A percentile compares a stretch with the other conserved stretches of the same genome.
Evolutionary conservation across 2,329 filamentous ascomycete species (phyloP).

Genomic region (Pseudogymnoascus sp.): DNA sequence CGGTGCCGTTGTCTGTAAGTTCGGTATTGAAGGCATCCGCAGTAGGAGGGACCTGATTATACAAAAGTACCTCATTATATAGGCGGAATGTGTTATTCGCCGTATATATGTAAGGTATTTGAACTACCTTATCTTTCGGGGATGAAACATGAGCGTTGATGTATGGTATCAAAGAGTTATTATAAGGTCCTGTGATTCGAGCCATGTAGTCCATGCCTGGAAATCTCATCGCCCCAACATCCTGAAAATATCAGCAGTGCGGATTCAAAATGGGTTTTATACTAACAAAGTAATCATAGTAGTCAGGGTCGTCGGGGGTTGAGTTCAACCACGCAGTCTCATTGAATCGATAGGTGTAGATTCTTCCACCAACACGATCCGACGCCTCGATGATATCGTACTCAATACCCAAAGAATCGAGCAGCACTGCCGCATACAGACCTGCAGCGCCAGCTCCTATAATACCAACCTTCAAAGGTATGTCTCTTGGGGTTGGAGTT

Average conservation of each 20-base stretch:
- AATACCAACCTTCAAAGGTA: conserved; percentile 27
- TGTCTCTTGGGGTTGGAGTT: not conserved
- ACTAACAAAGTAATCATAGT: conserved; percentile 31
- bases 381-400: conserved; percentile 34
- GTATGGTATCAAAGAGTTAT: conserved; percentile 12
- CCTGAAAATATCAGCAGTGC: not conserved
- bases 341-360: conserved; percentile 33
- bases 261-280: not conserved
- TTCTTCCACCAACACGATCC: conserved; percentile 31
- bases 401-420: conserved; percentile 27
- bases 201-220: conserved; percentile 32
- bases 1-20: not conserved
- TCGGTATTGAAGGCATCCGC: conserved; percentile 9
- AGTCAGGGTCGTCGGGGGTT: conserved; percentile 27
- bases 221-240: conserved; percentile 37
- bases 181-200: conserved; percentile 19
- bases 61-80: conserved; percentile 19
- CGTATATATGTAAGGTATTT: conserved; percentile 15
- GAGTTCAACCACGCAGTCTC: conserved; percentile 11
- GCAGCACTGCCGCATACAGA: conserved; percentile 32
- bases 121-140: not conserved
- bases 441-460: conserved; percentile 35
- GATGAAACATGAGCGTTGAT: conserved; percentile 2
- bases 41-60: conserved; percentile 23
- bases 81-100: conserved; percentile 12